Evolutionary conservation across 2,329 filamentous ascomycete species (phyloP).

Genomic region (Drechmeria coniospora): DNA sequence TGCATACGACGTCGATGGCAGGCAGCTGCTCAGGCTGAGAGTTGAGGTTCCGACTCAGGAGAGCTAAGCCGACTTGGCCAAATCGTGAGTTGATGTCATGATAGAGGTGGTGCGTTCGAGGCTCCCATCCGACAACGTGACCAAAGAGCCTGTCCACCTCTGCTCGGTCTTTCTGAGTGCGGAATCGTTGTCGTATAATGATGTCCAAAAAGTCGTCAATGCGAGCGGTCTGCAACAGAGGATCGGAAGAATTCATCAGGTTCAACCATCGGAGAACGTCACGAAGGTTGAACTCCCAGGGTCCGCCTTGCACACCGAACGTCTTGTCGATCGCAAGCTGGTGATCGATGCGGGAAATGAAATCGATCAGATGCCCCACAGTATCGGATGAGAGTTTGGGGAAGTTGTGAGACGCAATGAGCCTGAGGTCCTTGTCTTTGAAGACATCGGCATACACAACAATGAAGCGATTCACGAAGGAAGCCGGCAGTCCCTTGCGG

Average conservation of each 20-base stretch:
- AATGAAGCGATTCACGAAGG: constrained; percentile 95
- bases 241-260: constrained; percentile 35
- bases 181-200: constrained; percentile 77
- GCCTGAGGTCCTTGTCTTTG: constrained; percentile 59
- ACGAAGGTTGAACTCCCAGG: constrained; percentile 92
- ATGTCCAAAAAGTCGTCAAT: constrained; percentile 65
- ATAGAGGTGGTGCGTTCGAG: constrained; percentile 47
- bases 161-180: constrained; percentile 50
- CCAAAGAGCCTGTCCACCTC: constrained; percentile 52
- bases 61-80: constrained; percentile 69
- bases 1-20: constrained; percentile 31
- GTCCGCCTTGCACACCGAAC: constrained; percentile 52
- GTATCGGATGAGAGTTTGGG: constrained; percentile 43
- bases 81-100: constrained; percentile 50
- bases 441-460: constrained; percentile 95
- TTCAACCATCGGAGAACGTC: constrained; percentile 82
- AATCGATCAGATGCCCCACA: constrained; percentile 55
- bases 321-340: constrained; percentile 45
- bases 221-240: constrained; percentile 43
- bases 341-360: constrained; percentile 66
- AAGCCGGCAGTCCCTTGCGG: constrained; percentile 82
- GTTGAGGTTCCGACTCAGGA: constrained; percentile 45
- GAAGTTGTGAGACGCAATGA: constrained; percentile 70
- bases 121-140: constrained; percentile 40
- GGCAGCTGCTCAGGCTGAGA: constrained; percentile 37